Base-by-base conservation (phyloP, 2,329 filamentous ascomycete genomes). In the Claviceps digitariae region DNA sequence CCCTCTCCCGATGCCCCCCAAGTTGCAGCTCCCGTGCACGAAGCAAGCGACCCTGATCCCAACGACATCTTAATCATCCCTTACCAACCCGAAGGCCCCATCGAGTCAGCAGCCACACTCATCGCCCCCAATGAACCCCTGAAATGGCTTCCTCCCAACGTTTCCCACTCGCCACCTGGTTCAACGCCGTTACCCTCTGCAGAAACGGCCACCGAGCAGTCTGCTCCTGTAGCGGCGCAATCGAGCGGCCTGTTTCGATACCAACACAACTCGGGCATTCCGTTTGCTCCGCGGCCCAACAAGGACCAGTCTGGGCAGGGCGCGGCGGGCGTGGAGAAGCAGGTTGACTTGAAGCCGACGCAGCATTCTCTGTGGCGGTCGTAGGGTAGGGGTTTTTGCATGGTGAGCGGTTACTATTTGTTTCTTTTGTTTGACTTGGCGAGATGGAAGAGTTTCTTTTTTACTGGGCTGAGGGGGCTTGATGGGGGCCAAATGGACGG, bases 51-150 rank as follows among this genome's bases (percentile, higher is more conserved):
- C 44, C 46, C 52, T 23, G 61, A 66, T 38, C 46, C 53, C 3
- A 50, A 57, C 2, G 71, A 75, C 50, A 60, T 74, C 23, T 81
- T 81, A 56, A 67, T 81, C 57, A 67, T 81, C 25, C 70, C 71
- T 0, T 81, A 80, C 56, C 74, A 81, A 55, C 77, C 78, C 0
- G 72, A 77, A n/a, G 78, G 77, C 0, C 36, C 17, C 2, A 73
- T 76, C 1, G 56, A 66, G 0, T 69, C 77, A 0, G 61, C 65
- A 4, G 51, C 70, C 1, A 56, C 72, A 17, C 59, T 65, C 15
- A 25, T 17, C 7, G 66, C 65, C 34, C 62, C 67, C 31, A 13
- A 12, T 10, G 70, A 72, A 56, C 64, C 69, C 4, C 64, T 79
- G 51, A 71, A 70, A 51, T 81, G 77, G 77, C 66, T 79, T 25